Evolutionary conservation across 352 stramenopile genomes (phyloP).

Genomic region (Aphanomyces invadans): DNA sequence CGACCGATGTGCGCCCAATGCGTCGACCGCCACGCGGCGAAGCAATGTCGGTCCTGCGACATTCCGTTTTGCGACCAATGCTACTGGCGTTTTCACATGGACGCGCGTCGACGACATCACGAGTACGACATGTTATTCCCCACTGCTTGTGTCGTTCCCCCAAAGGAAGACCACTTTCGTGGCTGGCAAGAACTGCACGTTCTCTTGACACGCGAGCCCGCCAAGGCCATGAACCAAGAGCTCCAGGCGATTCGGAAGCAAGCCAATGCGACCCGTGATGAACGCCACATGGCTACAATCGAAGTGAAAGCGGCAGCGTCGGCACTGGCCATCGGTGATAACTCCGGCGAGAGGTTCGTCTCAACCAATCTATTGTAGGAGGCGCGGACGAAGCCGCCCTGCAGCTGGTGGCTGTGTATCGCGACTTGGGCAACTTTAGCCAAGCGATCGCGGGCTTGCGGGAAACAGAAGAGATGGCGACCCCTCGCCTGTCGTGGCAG

Average conservation of each 20-base stretch:
- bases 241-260: not conserved
- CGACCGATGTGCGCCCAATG: constrained; percentile 1
- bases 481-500: not conserved
- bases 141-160: too few relatives aligned
- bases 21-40: not conserved
- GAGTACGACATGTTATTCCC: not conserved
- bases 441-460: not conserved
- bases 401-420: constrained; percentile 3
- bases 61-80: not conserved
- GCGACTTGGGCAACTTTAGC: not conserved
- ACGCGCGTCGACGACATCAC: constrained; percentile 1
- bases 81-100: not conserved
- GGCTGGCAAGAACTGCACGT: not conserved
- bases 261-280: not conserved
- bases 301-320: not conserved
- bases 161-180: too few relatives aligned
- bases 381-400: not conserved
- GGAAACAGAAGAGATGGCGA: not conserved
- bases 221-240: not conserved
- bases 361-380: not conserved
- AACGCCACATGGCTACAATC: not conserved
- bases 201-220: not conserved
- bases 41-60: not conserved
- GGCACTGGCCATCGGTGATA: not conserved
- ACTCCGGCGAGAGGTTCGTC: not conserved